These are phyloP conservation scores for Leccinum rimulosum DNA, from an alignment of 768 basidiomycete genomes.

Conservation along the genomic window DNA sequence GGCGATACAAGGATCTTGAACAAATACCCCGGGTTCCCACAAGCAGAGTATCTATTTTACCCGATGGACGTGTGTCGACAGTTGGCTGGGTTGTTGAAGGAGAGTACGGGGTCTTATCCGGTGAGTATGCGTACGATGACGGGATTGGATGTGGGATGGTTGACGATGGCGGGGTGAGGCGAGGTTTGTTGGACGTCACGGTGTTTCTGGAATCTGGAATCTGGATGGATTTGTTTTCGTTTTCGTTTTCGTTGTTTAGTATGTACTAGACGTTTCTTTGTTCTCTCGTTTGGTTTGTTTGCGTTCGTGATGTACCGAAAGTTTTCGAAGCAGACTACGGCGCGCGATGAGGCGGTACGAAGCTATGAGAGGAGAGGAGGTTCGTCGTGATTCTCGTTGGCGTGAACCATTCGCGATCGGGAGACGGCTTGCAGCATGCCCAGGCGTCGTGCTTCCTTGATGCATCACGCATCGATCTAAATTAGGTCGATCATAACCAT, in stretches of 20 bases:
- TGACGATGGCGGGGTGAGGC: conserved; percentile 31
- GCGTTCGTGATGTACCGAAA: no score
- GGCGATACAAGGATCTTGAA: conserved; percentile 46
- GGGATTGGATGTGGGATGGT: conserved; percentile 80
- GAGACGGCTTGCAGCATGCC: no score
- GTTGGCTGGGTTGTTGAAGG: conserved; percentile 64
- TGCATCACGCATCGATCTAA: no score
- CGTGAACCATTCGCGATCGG: no score
- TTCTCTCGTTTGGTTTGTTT: no score
- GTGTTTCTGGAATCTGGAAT: neutral
- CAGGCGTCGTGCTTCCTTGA: no score
- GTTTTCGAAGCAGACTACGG: no score
- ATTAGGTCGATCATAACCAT: no score
- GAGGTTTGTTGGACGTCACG: neutral
- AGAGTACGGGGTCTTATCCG: conserved; percentile 78
- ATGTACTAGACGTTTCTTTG: neutral
- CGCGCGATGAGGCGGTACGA: no score
- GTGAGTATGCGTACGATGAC: conserved; percentile 76
- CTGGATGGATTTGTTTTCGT: neutral
- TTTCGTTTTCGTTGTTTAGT: neutral
- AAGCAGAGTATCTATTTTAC: conserved; percentile 86
- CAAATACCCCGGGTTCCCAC: conserved; percentile 79
- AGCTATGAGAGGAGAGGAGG: no score
- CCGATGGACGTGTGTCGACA: conserved; percentile 75
- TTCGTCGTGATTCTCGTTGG: no score